phyloP scores from a whole-genome alignment of 1,284 basidiomycete species.

The Pseudozyma pruni region DNA sequence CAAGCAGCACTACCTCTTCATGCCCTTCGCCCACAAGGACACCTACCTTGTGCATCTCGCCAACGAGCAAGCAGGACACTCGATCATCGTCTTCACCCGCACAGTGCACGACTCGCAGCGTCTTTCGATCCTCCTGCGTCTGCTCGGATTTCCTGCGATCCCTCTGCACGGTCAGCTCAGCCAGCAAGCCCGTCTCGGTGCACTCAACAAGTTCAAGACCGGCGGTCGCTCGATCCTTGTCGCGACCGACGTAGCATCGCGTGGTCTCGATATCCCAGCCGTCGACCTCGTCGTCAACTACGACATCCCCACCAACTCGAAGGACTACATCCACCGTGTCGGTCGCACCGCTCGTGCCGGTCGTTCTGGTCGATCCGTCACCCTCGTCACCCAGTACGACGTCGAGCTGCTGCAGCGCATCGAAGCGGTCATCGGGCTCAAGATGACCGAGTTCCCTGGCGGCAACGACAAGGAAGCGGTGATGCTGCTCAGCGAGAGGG shows the following conservation, averaged over 20 bases:
- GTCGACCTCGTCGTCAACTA: constrained; percentile 99
- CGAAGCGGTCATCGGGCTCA: constrained; percentile 81
- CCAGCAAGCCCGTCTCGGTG: constrained; percentile 91
- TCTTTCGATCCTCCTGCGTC: constrained; percentile 86
- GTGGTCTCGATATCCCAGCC: constrained; percentile 91
- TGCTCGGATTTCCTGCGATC: constrained; percentile 92
- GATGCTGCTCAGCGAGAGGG: constrained; percentile 85
- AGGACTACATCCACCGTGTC: constrained; percentile 99
- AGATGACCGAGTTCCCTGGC: constrained; percentile 86
- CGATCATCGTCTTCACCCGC: constrained; percentile 94
- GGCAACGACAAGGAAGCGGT: constrained; percentile 87
- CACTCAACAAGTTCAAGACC: constrained; percentile 95
- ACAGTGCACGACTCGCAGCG: constrained; percentile 94
- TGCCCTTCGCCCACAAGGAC: constrained; percentile 93
- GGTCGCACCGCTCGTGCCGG: constrained; percentile 97
- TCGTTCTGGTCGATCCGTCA: constrained; percentile 92
- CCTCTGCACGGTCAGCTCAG: constrained; percentile 95
- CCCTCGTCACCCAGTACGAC: constrained; percentile 97
- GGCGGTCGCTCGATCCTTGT: constrained; percentile 91
- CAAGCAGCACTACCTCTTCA: constrained; percentile 93
- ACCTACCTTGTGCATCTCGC: constrained; percentile 88
- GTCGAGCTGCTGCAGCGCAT: constrained; percentile 96
- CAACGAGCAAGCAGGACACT: constrained; percentile 89
- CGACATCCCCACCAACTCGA: constrained; percentile 96
- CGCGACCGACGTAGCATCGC: constrained; percentile 95